phyloP scores from a whole-genome alignment of 768 basidiomycete species.

The Udeniomyces megalosporus region DNA sequence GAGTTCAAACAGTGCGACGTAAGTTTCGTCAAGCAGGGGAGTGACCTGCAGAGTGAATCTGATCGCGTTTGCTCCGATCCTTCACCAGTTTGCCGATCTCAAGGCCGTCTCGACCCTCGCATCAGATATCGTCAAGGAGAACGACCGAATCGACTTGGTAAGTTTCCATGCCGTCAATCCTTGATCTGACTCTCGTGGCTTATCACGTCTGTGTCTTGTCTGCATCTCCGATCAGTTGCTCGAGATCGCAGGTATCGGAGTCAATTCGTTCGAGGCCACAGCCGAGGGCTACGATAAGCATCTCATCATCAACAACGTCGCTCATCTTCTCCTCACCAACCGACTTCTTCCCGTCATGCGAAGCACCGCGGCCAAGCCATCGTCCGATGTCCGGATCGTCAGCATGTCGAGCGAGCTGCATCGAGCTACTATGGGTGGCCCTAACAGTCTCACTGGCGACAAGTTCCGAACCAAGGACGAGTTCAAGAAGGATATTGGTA shows the following conservation, averaged over 20 bases:
- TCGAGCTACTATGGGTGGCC: background rate
- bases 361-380: constrained; percentile 36
- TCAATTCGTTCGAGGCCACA: background rate
- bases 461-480: background rate
- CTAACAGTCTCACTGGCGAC: background rate
- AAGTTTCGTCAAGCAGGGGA: too few species aligned
- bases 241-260: background rate
- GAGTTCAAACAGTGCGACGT: background rate
- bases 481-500: background rate
- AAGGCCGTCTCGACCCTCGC: background rate
- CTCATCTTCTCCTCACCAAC: constrained; percentile 32
- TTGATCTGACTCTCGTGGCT: too few species aligned
- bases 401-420: constrained; percentile 31
- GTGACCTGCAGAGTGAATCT: too few species aligned
- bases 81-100: background rate
- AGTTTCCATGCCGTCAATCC: too few species aligned
- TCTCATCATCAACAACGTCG: constrained; percentile 29
- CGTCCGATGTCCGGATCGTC: constrained; percentile 46
- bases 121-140: background rate
- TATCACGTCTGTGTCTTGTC: too few species aligned
- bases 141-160: background rate
- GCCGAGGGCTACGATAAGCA: background rate
- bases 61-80: too few species aligned
- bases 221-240: background rate
- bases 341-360: constrained; percentile 36